Conservation (phyloP, 2,329 filamentous ascomycete species). For the Apiospora arundinis region DNA sequence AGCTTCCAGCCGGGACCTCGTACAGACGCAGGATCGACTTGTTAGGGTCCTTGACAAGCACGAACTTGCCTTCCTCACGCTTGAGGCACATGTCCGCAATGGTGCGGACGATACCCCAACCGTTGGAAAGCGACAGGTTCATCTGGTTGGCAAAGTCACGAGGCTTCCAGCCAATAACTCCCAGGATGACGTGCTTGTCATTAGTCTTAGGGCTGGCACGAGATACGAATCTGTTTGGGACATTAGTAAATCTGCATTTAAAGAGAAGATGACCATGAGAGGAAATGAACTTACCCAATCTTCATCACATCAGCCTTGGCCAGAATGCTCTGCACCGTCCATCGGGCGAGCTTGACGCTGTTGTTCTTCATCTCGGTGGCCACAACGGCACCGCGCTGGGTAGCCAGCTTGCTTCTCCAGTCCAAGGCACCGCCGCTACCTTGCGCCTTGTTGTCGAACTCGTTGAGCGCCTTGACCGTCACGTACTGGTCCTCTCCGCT, state of each 20-base stretch:
- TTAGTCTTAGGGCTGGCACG: slow-evolving; percentile 90
- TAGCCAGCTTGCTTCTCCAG: slow-evolving; percentile 94
- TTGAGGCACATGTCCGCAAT: slow-evolving; percentile 93
- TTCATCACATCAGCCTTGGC: slow-evolving; percentile 99
- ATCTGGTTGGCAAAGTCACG: slow-evolving; percentile 97
- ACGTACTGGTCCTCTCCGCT: slow-evolving; percentile 90
- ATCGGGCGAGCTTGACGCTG: slow-evolving; percentile 96
- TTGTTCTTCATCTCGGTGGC: slow-evolving; percentile 99
- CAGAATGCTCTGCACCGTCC: slow-evolving; percentile 96
- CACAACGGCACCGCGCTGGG: slow-evolving; percentile 94
- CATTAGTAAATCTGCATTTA: background rate
- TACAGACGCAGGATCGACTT: slow-evolving; percentile 94
- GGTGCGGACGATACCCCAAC: slow-evolving; percentile 98
- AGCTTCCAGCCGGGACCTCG: slow-evolving; percentile 83
- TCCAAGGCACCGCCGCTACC: slow-evolving; percentile 93
- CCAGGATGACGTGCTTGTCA: slow-evolving; percentile 92
- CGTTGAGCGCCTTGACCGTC: slow-evolving; percentile 95
- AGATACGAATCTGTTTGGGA: slow-evolving; percentile 79
- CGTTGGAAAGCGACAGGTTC: slow-evolving; percentile 96
- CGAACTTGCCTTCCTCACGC: slow-evolving; percentile 80
- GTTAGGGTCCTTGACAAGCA: slow-evolving; percentile 90
- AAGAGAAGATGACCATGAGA: slow-evolving; percentile 1
- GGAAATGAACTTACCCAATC: slow-evolving; percentile 75
- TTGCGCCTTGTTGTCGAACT: slow-evolving; percentile 98
- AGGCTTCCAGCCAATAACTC: slow-evolving; percentile 97